Evolutionary conservation across 2,329 filamentous ascomycete genomes (phyloP), one percentile per base, ranked within the genome.

Genomic region (Teratosphaeria gauchensis): DNA sequence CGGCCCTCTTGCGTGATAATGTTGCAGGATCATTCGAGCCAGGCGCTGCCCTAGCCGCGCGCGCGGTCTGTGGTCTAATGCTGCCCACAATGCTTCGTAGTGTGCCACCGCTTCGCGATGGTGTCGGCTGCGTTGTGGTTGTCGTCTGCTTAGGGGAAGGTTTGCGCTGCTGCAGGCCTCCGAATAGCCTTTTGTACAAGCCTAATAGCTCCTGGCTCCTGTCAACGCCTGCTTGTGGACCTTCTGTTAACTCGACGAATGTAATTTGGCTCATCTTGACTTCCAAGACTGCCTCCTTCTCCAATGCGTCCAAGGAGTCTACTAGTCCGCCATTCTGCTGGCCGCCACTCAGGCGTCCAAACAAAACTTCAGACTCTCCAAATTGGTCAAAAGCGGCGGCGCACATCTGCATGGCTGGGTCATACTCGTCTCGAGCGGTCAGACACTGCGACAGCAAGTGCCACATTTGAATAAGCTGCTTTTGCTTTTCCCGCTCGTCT

Each of bases 251-350:
- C 73, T 97, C 92, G 3, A 94, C 74, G 21, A 99, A 81, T 3
- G 88, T 82, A 60, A 99, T 78, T 68, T 97, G 92, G 11, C 92
- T 96, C 84, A 97, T 95, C 73, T 95, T 95, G 61, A 96, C 85
- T 72, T 97, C 89, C n/a, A 99, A 75, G 51, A 99, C 86, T 54
- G 84, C 83, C 72, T 92, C 89, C 69, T 91, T 95, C 70, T 97
- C 92, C 30, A 85, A 84, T 59, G 86, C 84, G 62, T 90, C 87
- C 84, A 96, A 89, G 52, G 89, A 84, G 64, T 92, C 88, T 0
- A 95, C 81, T 53, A 89, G 70, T 3, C 85, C 84, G 62, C 65
- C 68, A 71, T 53, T 51, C 21, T 57, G 53, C 19, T 54, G 54
- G 14, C 71, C 53, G 75, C 56, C 32, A 31, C 30, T 32, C 24